A percentile compares a stretch with the other conserved stretches of the same genome.
phyloP scores from a whole-genome alignment of 1,284 basidiomycete species.

The Earliella scabrosa region DNA sequence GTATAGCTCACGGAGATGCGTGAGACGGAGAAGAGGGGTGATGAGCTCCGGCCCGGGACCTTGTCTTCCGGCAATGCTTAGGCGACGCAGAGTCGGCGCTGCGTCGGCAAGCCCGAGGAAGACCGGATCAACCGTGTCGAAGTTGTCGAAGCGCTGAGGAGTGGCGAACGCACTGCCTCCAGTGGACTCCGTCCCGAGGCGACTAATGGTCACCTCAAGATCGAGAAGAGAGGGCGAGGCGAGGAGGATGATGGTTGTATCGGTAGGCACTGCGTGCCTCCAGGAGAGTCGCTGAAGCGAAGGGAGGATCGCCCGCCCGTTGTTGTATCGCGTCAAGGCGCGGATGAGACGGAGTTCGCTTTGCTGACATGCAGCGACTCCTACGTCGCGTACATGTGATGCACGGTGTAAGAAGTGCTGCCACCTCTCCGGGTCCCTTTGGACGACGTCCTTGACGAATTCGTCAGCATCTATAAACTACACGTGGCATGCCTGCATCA shows the following conservation, averaged over 20 bases:
- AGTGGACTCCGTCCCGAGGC: not conserved
- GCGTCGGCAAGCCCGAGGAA: conserved; percentile 1
- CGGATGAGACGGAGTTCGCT: conserved; percentile 15
- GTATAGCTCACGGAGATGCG: conserved; percentile 9
- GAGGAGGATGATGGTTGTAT: conserved; percentile 8
- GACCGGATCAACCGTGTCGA: not conserved
- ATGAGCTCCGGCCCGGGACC: not conserved
- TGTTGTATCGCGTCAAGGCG: conserved; percentile 11
- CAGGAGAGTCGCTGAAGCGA: conserved; percentile 10
- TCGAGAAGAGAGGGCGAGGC: conserved; percentile 6
- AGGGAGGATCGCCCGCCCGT: conserved; percentile 13
- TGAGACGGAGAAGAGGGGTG: conserved; percentile 1
- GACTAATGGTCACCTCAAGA: conserved; percentile 11
- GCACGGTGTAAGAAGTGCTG: conserved; percentile 14
- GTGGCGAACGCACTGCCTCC: conserved; percentile 1
- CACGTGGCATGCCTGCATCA: not conserved
- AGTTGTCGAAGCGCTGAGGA: not conserved
- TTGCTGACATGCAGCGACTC: conserved; percentile 2
- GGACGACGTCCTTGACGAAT: conserved; percentile 8
- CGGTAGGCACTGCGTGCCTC: conserved; percentile 12
- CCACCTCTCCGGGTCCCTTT: conserved; percentile 9
- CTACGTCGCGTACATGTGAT: conserved; percentile 15
- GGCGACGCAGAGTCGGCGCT: conserved; percentile 8
- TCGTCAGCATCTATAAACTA: conserved; percentile 8
- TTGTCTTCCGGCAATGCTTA: conserved; percentile 9